Evolutionary conservation across 176 grass and related monocot genomes (phyloP).

Genomic region (Rhipidocladum racemiflorum): DNA sequence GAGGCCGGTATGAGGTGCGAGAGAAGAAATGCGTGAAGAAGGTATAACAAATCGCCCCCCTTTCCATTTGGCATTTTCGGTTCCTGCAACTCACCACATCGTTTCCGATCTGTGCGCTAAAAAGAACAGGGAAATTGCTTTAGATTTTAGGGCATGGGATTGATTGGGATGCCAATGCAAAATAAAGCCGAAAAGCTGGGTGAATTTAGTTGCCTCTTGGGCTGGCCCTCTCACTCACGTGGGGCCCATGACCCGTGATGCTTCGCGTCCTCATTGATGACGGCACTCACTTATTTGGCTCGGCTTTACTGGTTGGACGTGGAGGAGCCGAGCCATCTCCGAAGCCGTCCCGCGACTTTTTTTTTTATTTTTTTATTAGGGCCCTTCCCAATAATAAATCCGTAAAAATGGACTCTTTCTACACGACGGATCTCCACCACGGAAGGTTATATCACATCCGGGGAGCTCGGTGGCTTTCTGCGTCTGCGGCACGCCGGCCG

Average conservation of each 20-base stretch:
- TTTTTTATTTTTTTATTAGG: too few relatives aligned
- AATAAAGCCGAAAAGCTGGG: conserved; percentile 36
- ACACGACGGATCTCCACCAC: too few relatives aligned
- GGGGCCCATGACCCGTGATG: conserved; percentile 43
- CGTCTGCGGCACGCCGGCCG: too few relatives aligned
- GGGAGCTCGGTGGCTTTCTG: too few relatives aligned
- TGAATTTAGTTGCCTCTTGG: conserved; percentile 7
- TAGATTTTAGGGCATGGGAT: conserved; percentile 13
- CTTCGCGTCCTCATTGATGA: conserved; percentile 35
- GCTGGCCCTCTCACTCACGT: conserved; percentile 20
- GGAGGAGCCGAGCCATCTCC: too few relatives aligned
- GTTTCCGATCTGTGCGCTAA: neutral
- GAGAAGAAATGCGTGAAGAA: conserved; percentile 96
- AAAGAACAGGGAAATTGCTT: neutral
- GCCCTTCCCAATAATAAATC: too few relatives aligned
- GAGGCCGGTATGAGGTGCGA: conserved; percentile 84
- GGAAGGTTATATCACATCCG: too few relatives aligned
- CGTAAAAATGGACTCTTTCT: too few relatives aligned
- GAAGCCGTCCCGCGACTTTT: too few relatives aligned
- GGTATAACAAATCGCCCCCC: conserved; percentile 33
- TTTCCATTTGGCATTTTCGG: neutral
- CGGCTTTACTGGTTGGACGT: conserved; percentile 30
- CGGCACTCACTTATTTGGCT: conserved; percentile 24
- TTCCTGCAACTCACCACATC: neutral
- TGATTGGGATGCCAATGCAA: neutral